A percentile compares a stretch with the other conserved stretches of the same genome.
phyloP scores from a whole-genome alignment of 352 stramenopile species.

The Phytophthora citricola region DNA sequence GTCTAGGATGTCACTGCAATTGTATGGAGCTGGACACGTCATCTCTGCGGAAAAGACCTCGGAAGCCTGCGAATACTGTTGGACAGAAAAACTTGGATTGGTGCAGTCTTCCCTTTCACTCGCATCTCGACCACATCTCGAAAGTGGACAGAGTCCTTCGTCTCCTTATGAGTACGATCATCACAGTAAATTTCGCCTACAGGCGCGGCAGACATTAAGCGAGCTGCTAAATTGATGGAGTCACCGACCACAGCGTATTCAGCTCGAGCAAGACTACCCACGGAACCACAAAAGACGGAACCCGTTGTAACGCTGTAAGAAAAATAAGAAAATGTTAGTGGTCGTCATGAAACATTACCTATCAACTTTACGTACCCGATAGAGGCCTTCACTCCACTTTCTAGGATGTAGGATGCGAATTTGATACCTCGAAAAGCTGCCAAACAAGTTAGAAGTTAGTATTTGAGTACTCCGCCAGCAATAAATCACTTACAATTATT shows the following conservation, averaged over 20 bases:
- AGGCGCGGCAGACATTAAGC: constrained; percentile 73
- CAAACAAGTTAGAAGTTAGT: background rate
- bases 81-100: constrained; percentile 61
- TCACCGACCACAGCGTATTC: constrained; percentile 89
- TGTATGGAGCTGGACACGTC: constrained; percentile 45
- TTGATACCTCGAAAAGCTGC: constrained; percentile 55
- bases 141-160: constrained; percentile 65
- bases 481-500: constrained; percentile 66
- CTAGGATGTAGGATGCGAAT: constrained; percentile 64
- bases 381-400: constrained; percentile 66
- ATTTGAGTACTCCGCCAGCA: background rate
- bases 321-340: constrained; percentile 2
- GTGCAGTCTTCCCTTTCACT: constrained; percentile 69
- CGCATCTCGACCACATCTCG: constrained; percentile 47
- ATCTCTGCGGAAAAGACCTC: constrained; percentile 10
- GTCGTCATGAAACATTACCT: background rate
- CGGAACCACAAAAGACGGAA: constrained; percentile 76
- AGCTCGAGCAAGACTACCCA: constrained; percentile 69
- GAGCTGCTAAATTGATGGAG: constrained; percentile 82
- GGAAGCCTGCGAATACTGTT: constrained; percentile 14
- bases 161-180: constrained; percentile 64
- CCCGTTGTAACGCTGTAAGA: constrained; percentile 65
- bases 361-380: constrained; percentile 56
- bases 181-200: constrained; percentile 81
- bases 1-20: constrained; percentile 55